These are phyloP conservation scores for Candida buenavistaensis DNA, from an alignment of 1,139 yeast species.

Conservation along the genomic window DNA sequence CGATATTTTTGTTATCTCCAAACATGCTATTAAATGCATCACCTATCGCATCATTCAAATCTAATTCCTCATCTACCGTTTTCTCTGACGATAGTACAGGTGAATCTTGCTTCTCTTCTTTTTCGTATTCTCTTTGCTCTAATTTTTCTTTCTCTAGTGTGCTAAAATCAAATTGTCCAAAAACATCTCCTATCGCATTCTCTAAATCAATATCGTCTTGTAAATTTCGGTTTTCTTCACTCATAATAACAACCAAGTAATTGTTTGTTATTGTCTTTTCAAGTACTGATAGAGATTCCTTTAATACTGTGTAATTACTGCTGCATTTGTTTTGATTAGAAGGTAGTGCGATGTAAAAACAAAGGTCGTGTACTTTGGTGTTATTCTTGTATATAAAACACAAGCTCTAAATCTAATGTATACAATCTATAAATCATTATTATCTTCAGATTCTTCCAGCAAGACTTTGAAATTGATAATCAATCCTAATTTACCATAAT, in stretches of 20 bases:
- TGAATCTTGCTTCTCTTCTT: constrained; percentile 1
- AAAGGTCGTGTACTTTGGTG: not conserved
- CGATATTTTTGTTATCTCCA: constrained; percentile 2
- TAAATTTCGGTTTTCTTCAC: not conserved
- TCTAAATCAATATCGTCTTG: constrained; percentile 8
- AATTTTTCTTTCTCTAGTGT: constrained; percentile 3
- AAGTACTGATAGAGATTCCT: not conserved
- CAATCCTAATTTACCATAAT: constrained; percentile 35
- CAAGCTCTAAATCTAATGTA: too few relatives aligned
- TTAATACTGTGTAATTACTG: not conserved
- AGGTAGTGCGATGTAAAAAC: not conserved
- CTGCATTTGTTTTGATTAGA: not conserved
- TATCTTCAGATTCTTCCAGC: constrained; percentile 26
- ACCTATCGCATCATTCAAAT: constrained; percentile 25
- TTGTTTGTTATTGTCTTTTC: too few relatives aligned
- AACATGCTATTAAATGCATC: constrained; percentile 19
- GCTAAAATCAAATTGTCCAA: constrained; percentile 28
- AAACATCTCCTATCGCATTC: constrained; percentile 40
- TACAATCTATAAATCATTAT: not conserved
- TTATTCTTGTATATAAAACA: too few relatives aligned
- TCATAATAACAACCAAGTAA: not conserved
- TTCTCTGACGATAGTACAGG: not conserved
- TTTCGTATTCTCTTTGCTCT: constrained; percentile 2
- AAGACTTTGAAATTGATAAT: constrained; percentile 40
- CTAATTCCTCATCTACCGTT: constrained; percentile 7